Evolutionary conservation across 139 green algal species (phyloP).

Genomic region (Coelastrella sp.): DNA sequence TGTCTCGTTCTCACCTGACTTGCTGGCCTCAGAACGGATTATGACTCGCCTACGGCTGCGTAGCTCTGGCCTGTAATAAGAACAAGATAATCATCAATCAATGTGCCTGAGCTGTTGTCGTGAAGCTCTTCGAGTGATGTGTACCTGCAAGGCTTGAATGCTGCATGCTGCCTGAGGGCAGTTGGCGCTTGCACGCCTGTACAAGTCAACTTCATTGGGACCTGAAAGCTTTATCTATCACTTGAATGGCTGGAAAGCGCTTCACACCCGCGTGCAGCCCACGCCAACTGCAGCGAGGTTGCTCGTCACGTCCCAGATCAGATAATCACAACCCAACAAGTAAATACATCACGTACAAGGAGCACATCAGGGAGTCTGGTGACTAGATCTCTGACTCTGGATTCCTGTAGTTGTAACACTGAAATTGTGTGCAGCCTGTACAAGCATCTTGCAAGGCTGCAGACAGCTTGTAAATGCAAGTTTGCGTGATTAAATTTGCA

Average conservation of each 20-base stretch:
- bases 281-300: slow-evolving; percentile 1
- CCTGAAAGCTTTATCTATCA: not conserved
- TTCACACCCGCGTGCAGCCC: not conserved
- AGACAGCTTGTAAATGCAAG: too few relatives aligned
- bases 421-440: not conserved
- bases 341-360: not conserved
- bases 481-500: too few relatives aligned
- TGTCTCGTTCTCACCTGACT: slow-evolving; percentile 23
- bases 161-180: not conserved
- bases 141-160: slow-evolving; percentile 31
- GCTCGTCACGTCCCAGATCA: not conserved
- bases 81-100: not conserved
- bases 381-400: not conserved
- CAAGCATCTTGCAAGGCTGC: not conserved
- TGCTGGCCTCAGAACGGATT: slow-evolving; percentile 37
- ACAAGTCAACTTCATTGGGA: not conserved
- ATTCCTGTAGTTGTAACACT: not conserved
- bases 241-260: not conserved
- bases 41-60: slow-evolving; percentile 16
- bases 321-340: not conserved
- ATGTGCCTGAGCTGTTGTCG: not conserved
- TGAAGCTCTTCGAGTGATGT: too few relatives aligned
- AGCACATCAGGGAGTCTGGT: not conserved
- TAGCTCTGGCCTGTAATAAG: not conserved
- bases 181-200: not conserved